Percentiles rank a stretch among this genome's conserved stretches.
Evolutionary conservation across 1,139 yeast species (phyloP).

Genomic region (Debaryomycetaceae sp.): DNA sequence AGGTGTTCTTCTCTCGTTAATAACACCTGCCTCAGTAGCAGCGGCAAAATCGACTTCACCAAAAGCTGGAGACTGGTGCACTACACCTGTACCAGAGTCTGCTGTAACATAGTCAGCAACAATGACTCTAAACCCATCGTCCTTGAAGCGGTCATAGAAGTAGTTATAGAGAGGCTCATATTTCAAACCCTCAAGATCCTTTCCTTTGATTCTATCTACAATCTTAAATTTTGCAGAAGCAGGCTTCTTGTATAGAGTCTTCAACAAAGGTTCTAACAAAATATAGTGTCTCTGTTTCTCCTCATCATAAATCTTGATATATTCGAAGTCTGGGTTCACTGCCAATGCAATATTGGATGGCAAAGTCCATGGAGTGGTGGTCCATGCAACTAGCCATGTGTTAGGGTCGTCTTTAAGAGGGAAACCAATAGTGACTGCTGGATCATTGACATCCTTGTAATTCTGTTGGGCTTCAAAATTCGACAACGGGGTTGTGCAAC

Average conservation of each 20-base stretch:
- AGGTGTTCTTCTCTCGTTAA: conserved; percentile 63
- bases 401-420: conserved; percentile 76
- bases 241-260: conserved; percentile 89
- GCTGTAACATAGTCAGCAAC: conserved; percentile 80
- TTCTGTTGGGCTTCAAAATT: conserved; percentile 98
- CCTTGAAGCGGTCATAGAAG: conserved; percentile 72
- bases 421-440: conserved; percentile 92
- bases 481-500: conserved; percentile 92
- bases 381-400: conserved; percentile 92
- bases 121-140: conserved; percentile 77
- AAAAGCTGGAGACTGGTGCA: conserved; percentile 97
- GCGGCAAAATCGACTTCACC: conserved; percentile 98
- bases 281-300: conserved; percentile 77
- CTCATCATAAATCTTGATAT: conserved; percentile 88
- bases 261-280: conserved; percentile 74
- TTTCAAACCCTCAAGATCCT: conserved; percentile 70
- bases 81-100: conserved; percentile 99
- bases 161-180: conserved; percentile 83
- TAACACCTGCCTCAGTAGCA: conserved; percentile 72
- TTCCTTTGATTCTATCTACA: conserved; percentile 76
- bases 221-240: conserved; percentile 82
- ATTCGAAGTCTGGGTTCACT: conserved; percentile 88
- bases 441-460: conserved; percentile 95
- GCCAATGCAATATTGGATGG: conserved; percentile 92
- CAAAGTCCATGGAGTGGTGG: conserved; percentile 99